Evolutionary conservation across 2,329 filamentous ascomycete genomes (phyloP), one percentile per base, ranked within the genome.

Genomic region (Aplosporella prunicola): DNA sequence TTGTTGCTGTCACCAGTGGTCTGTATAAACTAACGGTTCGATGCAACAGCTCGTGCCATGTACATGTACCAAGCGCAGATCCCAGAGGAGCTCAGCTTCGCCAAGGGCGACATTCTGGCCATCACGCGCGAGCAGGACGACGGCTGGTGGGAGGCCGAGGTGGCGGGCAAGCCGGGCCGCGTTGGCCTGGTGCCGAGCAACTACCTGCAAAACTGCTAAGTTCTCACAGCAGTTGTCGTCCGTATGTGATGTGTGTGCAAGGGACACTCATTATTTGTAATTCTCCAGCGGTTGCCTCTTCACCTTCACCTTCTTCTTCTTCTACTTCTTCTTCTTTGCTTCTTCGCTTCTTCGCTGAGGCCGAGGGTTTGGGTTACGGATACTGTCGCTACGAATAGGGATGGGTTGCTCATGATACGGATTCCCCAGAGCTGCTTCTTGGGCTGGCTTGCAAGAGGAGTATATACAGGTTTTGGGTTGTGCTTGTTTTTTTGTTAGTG

Each of bases 101-200:
- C 72, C 31, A 98, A 98, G 66, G 88, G 88, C 32, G 93, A 98
- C 55, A 78, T 89, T 42, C 69, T 98, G 10, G 86, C 89, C 2
- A 79, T 98, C 10, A 68, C 95, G 31, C 74, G 88, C 43, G 77
- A 93, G 52, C 91, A 98, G 62, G 91, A 98, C 57, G 91, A 98
- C 55, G 91, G 91, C 14, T 98, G 91, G 91, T 98, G 93, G 91
- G 91, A 98, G 65, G 93, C 93, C 9, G 89, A 95, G 60, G 76
- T 95, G 26, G 83, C 88, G 30, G 79, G 80, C 14, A 70, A 68
- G 49, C 63, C 63, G 26, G 68, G 67, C 7, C 57, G 63, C 26
- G 58, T 70, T 11, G 77, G 77, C 16, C 61, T 81, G 47, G 77
- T 81, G 35, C 77, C 77, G 3, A 78, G 74, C 47, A 81, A 81